Conservation (phyloP, 805 yeast genomes). For the Candida mattraensis region DNA sequence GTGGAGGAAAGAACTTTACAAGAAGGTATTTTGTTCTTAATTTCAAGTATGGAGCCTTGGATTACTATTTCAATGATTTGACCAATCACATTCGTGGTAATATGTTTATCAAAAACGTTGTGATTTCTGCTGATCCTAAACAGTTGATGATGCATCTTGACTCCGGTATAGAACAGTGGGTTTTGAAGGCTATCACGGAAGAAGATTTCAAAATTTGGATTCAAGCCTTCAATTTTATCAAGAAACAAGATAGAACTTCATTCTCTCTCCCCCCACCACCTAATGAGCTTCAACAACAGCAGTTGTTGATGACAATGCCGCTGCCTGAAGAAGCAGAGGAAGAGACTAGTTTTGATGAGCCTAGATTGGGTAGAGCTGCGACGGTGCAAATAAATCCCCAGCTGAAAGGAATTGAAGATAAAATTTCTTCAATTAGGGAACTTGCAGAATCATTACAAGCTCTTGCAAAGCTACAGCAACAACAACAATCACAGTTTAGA, state of each 20-base stretch:
- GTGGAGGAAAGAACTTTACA: constrained; percentile 81
- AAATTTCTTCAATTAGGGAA: constrained; percentile 18
- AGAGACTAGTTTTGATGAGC: constrained; percentile 15
- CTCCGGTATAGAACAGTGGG: constrained; percentile 96
- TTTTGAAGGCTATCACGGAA: constrained; percentile 63
- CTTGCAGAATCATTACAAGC: constrained; percentile 13
- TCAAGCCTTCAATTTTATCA: constrained; percentile 65
- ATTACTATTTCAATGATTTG: constrained; percentile 72
- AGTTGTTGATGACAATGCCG: constrained; percentile 1
- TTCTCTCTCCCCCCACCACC: too few relatives aligned
- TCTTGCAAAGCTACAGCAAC: constrained; percentile 9
- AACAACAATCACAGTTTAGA: constrained; percentile 6
- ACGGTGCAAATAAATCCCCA: constrained; percentile 12
- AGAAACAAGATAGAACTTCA: constrained; percentile 26
- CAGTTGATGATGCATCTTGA: constrained; percentile 75
- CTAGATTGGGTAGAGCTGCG: constrained; percentile 16
- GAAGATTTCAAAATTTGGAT: constrained; percentile 82
- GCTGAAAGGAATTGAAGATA: constrained; percentile 18
- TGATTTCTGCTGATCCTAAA: constrained; percentile 74
- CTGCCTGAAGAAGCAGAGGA: constrained; percentile 4
- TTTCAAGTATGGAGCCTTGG: constrained; percentile 76
- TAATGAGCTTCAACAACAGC: constrained; percentile 3
- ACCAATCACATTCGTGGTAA: constrained; percentile 82
- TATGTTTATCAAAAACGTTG: constrained; percentile 81
- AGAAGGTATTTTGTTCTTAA: constrained; percentile 84